A percentile compares a stretch with the other conserved stretches of the same genome.
phyloP scores from a whole-genome alignment of 2,329 filamentous ascomycete species.

The Monosporascus ibericus region DNA sequence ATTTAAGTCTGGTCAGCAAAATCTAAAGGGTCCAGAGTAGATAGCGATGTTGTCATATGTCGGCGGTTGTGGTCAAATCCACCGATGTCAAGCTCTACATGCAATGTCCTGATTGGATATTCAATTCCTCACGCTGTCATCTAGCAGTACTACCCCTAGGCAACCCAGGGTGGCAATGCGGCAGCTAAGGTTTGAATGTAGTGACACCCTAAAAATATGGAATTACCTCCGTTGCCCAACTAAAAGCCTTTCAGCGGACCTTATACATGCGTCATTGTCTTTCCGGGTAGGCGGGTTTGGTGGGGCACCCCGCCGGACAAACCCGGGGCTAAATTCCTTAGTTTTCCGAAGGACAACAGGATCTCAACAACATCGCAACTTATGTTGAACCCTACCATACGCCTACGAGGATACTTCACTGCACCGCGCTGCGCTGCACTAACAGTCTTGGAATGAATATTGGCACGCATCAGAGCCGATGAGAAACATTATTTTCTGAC shows the following conservation, averaged over 20 bases:
- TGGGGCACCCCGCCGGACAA: not conserved
- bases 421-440: no score
- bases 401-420: not conserved
- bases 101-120: not conserved
- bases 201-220: not conserved
- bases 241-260: not conserved
- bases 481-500: no score
- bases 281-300: not conserved
- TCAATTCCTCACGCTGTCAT: not conserved
- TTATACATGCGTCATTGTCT: not conserved
- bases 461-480: no score
- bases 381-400: not conserved
- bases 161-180: not conserved
- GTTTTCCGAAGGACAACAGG: not conserved
- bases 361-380: not conserved
- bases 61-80: not conserved
- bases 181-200: not conserved
- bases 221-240: not conserved
- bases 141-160: not conserved
- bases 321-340: not conserved
- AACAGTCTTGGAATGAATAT: no score
- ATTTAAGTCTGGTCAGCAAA: no score
- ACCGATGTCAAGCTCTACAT: not conserved
- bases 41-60: not conserved
- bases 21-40: no score